Percentiles rank a stretch among this genome's conserved stretches.
Evolutionary conservation across 139 green algal species (phyloP).

Genomic region (Haematococcus lacustris): DNA sequence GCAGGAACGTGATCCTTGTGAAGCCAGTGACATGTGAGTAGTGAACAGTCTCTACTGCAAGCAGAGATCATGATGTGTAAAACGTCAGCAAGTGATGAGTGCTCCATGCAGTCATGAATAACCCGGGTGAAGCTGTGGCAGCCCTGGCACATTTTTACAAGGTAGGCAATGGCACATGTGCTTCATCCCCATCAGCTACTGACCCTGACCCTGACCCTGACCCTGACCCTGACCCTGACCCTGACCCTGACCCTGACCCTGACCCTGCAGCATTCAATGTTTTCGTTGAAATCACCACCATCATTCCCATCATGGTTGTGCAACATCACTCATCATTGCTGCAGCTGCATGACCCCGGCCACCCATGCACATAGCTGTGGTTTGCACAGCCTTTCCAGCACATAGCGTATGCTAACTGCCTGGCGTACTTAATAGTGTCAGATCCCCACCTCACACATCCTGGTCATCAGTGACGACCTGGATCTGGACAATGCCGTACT

Average conservation of each 20-base stretch:
- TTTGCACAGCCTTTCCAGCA: background rate
- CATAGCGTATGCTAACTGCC: background rate
- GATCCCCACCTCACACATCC: slow-evolving; percentile 24
- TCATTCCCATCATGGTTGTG: background rate
- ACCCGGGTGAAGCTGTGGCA: slow-evolving; percentile 67
- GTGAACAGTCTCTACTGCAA: too few species aligned
- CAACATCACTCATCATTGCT: background rate
- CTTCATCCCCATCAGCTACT: background rate
- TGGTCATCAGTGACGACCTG: slow-evolving; percentile 87
- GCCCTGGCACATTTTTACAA: slow-evolving; percentile 64
- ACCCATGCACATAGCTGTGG: background rate
- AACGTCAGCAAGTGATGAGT: too few species aligned
- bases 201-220: background rate
- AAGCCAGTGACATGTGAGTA: slow-evolving; percentile 89
- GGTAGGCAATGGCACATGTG: slow-evolving; percentile 9
- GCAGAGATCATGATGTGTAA: too few species aligned
- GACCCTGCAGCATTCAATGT: background rate
- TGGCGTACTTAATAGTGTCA: background rate
- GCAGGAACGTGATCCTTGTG: slow-evolving; percentile 54
- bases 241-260: background rate
- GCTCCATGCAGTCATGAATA: too few species aligned
- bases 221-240: background rate
- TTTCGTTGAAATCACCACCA: background rate
- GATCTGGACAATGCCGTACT: slow-evolving; percentile 8
- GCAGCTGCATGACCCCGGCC: slow-evolving; percentile 1